Evolutionary conservation across 1,284 basidiomycete genomes (phyloP), one percentile per base, ranked within the genome.

Genomic region (Vanrija sp.): DNA sequence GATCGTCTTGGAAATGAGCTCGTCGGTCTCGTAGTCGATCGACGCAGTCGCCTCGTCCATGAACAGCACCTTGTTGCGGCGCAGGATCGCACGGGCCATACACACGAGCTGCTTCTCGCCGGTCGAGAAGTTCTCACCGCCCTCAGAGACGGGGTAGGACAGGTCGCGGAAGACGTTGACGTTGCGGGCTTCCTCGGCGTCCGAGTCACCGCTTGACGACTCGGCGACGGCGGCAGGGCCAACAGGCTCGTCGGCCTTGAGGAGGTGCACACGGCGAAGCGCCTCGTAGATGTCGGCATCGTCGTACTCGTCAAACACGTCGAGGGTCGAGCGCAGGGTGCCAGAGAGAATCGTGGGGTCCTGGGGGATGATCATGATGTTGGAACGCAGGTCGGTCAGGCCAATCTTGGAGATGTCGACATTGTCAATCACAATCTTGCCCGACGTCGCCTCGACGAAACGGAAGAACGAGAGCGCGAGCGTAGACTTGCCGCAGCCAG

Each of bases 381-480:
- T 66, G 28, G 76, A 77, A 15, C 95, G 83, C 52, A 98, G 81
- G 72, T 95, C 91, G 0, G 87, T 87, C 38, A 96, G 78, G n/a
- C 92, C 91, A 58, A 97, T 84, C 63, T 83, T 83, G 38, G 88
- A 80, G 53, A 93, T 93, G 65, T 96, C 73, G 23, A 94, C 65
- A n/a, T 83, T 89, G 74, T 98, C 95, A 48, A 99, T 84, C 19
- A 86, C 54, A 55, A 98, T 97, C 6, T 80, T 78, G 2, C 92
- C 92, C 66, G 86, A 82, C 0, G 85, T 85, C 0, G 92, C 87
- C 67, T 96, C 92, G 21, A 95, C 90, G 68, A 96, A 95, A 50
- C 96, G 85, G 86, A 98, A 97, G 80, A 97, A 92, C 19, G 88
- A 89, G 25, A 96, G 79, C 0, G 92, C 92, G 16, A 97, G 82